Evolutionary conservation across 2,329 filamentous ascomycete genomes (phyloP).

Genomic region (Parasarocladium wereldwijsianum): DNA sequence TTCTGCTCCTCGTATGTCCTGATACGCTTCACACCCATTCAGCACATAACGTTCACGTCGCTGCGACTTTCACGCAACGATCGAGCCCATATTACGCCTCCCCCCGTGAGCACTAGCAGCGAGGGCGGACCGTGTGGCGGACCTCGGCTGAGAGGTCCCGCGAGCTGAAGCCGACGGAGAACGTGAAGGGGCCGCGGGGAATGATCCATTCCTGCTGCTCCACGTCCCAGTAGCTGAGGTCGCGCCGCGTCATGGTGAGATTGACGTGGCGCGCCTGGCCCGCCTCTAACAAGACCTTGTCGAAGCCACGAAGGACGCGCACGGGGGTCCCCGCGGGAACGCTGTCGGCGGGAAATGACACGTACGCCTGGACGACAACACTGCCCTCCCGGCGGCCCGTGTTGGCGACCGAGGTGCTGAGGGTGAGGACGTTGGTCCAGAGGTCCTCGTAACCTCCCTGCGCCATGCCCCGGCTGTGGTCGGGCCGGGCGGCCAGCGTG

Average conservation of each 20-base stretch:
- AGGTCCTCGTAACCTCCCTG: conserved; percentile 43
- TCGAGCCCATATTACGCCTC: no score
- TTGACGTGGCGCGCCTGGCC: conserved; percentile 32
- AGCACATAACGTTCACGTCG: no score
- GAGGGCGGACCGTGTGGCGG: no score
- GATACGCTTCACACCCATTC: no score
- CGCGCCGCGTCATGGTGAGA: conserved; percentile 42
- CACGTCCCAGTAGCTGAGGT: conserved; percentile 53
- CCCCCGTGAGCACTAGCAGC: no score
- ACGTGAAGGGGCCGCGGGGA: conserved; percentile 8
- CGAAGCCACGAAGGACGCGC: conserved; percentile 47
- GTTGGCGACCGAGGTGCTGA: conserved; percentile 29
- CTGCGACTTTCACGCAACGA: no score
- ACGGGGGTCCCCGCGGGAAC: conserved; percentile 38
- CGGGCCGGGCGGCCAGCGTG: conserved; percentile 14
- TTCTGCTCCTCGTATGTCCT: no score
- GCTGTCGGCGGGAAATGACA: conserved; percentile 15
- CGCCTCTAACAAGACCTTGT: conserved; percentile 39
- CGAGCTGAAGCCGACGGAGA: conserved; percentile 10
- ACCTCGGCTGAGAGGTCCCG: no score
- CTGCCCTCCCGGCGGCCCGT: conserved; percentile 21
- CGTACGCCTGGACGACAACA: conserved; percentile 20
- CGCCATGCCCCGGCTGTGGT: conserved; percentile 12
- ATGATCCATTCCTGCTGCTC: conserved; percentile 44
- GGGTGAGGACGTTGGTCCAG: conserved; percentile 31